phyloP scores from a whole-genome alignment of 2,329 filamentous ascomycete genomes.

The Cladosporium oxysporum region DNA sequence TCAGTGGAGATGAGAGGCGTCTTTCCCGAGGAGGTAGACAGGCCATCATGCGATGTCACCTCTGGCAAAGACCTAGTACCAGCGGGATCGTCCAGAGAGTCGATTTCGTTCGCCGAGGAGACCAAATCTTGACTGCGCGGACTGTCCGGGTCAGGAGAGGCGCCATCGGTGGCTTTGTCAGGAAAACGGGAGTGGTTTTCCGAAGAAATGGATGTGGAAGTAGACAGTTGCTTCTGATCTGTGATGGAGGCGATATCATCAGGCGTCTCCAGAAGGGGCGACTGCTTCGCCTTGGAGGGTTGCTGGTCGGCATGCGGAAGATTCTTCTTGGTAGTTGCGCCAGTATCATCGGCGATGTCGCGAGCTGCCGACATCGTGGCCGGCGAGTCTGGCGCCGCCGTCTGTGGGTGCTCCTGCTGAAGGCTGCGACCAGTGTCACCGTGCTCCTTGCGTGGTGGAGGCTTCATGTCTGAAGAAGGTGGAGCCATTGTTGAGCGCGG shows the following conservation, averaged over 20 bases:
- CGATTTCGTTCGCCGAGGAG: not conserved
- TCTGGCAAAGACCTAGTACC: not conserved
- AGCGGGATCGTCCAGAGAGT: not conserved
- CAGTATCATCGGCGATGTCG: not conserved
- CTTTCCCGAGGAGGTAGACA: not conserved
- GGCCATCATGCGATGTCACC: not conserved
- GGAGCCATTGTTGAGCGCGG: not conserved
- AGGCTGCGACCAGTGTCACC: not conserved
- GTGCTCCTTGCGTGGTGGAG: not conserved
- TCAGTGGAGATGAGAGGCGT: not conserved
- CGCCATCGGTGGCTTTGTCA: not conserved
- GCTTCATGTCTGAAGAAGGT: not conserved
- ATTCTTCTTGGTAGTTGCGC: not conserved
- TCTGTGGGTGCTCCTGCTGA: not conserved
- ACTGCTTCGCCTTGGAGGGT: not conserved
- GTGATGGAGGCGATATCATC: not conserved
- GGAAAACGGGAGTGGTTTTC: not conserved
- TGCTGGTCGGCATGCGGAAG: not conserved
- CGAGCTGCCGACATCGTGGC: not conserved
- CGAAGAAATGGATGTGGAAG: not conserved
- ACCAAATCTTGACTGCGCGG: not conserved
- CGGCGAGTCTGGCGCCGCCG: not conserved
- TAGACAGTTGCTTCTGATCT: not conserved
- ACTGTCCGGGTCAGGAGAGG: not conserved
- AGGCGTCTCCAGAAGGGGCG: not conserved